Conservation (phyloP, 306 rosid genomes). For the Senna tora region DNA sequence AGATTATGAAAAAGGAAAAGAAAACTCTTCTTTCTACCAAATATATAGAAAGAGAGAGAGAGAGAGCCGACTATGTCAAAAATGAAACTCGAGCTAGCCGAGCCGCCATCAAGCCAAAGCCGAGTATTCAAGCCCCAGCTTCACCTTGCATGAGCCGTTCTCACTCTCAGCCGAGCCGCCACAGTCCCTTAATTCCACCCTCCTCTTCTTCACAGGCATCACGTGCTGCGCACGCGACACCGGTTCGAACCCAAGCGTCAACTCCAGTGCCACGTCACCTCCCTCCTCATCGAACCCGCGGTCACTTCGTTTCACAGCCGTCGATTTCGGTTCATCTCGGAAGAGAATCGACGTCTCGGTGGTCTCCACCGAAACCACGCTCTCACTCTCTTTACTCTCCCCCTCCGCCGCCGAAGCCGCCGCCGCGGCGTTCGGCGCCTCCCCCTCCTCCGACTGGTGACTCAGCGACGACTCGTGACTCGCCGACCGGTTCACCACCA, state of each 20-base stretch:
- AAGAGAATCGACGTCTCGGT: constrained; percentile 46
- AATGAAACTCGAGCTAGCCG: background rate
- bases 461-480: constrained; percentile 81
- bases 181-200: constrained; percentile 33
- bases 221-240: constrained; percentile 51
- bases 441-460: constrained; percentile 65
- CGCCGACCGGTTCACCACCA: constrained; percentile 47
- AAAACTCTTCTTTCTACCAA: constrained; percentile 19
- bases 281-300: constrained; percentile 30
- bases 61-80: constrained; percentile 29
- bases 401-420: constrained; percentile 44
- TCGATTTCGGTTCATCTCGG: constrained; percentile 45
- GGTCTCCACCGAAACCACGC: constrained; percentile 52
- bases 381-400: constrained; percentile 71
- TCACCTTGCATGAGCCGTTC: constrained; percentile 18
- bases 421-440: constrained; percentile 48
- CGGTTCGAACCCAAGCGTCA: constrained; percentile 76
- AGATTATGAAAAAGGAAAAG: background rate
- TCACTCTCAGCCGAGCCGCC: constrained; percentile 22
- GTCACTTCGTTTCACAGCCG: background rate
- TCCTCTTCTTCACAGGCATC: constrained; percentile 82
- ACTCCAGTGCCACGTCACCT: constrained; percentile 60
- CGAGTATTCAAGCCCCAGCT: constrained; percentile 52
- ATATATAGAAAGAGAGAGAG: too few species aligned
- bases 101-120: constrained; percentile 3